Evolutionary conservation across 306 rosid genomes (phyloP).

Genomic region (Phaseolus lunatus): DNA sequence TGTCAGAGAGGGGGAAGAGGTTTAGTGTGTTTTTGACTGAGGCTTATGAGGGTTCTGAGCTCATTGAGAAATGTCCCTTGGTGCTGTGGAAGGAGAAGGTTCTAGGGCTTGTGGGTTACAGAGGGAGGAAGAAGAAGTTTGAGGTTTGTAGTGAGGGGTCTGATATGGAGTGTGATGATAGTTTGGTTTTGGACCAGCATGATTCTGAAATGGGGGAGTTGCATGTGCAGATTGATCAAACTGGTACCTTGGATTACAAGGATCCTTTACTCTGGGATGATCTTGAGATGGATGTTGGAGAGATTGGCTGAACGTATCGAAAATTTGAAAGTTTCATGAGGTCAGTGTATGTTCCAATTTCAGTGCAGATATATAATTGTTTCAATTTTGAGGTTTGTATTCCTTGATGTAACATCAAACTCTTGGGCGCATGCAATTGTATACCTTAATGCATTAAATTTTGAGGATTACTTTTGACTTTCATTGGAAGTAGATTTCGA

Average conservation of each 20-base stretch:
- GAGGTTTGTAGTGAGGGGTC: constrained; percentile 60
- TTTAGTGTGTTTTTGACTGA: constrained; percentile 79
- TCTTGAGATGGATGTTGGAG: constrained; percentile 70
- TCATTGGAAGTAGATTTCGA: background rate
- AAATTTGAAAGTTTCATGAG: background rate
- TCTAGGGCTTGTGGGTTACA: constrained; percentile 46
- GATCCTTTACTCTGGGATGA: constrained; percentile 44
- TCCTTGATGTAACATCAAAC: constrained; percentile 29
- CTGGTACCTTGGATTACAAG: constrained; percentile 47
- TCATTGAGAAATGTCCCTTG: constrained; percentile 80
- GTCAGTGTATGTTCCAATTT: background rate
- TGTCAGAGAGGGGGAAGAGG: constrained; percentile 95
- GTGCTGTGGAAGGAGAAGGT: constrained; percentile 81
- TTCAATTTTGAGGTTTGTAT: constrained; percentile 34
- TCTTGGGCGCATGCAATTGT: constrained; percentile 10
- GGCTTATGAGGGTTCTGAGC: constrained; percentile 77
- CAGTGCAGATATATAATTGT: background rate
- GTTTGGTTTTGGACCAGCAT: constrained; percentile 40
- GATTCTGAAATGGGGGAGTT: constrained; percentile 57
- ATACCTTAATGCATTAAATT: constrained; percentile 25
- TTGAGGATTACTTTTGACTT: constrained; percentile 24
- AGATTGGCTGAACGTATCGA: constrained; percentile 50
- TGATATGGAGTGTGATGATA: constrained; percentile 60
- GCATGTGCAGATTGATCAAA: constrained; percentile 51
- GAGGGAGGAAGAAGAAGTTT: constrained; percentile 76